Evolutionary conservation across 176 grass and related monocot species (phyloP).

Genomic region (Eragrostis curvula): DNA sequence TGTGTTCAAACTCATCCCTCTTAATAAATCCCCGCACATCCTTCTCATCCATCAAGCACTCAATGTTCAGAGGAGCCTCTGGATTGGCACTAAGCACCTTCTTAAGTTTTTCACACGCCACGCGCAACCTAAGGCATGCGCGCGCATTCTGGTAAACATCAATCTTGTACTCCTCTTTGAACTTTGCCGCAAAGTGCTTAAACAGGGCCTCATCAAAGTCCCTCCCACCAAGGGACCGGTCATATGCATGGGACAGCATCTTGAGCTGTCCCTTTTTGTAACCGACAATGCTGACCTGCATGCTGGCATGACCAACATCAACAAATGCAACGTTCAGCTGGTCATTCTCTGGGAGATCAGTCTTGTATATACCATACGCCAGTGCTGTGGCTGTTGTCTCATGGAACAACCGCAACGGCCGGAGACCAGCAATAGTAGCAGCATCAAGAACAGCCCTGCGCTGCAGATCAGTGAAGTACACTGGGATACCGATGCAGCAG

Average conservation of each 20-base stretch:
- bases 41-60: slow-evolving; percentile 74
- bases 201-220: slow-evolving; percentile 81
- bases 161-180: slow-evolving; percentile 73
- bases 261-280: slow-evolving; percentile 69
- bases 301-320: slow-evolving; percentile 84
- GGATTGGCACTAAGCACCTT: slow-evolving; percentile 72
- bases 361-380: slow-evolving; percentile 95
- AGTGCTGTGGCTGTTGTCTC: slow-evolving; percentile 84
- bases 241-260: slow-evolving; percentile 70
- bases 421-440: slow-evolving; percentile 65
- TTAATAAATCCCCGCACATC: slow-evolving; percentile 76
- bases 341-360: slow-evolving; percentile 74
- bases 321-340: slow-evolving; percentile 82
- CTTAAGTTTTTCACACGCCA: slow-evolving; percentile 77
- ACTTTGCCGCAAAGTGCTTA: slow-evolving; percentile 65
- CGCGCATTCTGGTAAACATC: slow-evolving; percentile 75
- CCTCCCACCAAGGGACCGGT: slow-evolving; percentile 68
- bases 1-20: slow-evolving; percentile 76
- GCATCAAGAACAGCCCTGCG: slow-evolving; percentile 83
- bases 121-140: slow-evolving; percentile 50
- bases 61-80: slow-evolving; percentile 66
- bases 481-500: slow-evolving; percentile 88
- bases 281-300: slow-evolving; percentile 78
- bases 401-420: slow-evolving; percentile 70
- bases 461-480: slow-evolving; percentile 88